phyloP scores from a whole-genome alignment of 768 basidiomycete genomes.

The Lyophyllum decastes region DNA sequence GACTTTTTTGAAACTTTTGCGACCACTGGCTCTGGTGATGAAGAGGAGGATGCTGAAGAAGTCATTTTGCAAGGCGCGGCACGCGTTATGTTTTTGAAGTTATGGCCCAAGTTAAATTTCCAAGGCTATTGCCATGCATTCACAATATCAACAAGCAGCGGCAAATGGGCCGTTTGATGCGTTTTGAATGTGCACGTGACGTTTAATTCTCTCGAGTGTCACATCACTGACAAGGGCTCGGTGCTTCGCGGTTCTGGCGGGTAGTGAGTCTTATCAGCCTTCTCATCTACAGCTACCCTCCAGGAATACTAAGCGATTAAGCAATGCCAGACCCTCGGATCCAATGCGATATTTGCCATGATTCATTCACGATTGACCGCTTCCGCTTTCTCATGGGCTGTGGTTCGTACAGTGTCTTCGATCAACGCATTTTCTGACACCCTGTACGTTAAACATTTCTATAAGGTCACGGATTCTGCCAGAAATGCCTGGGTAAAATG shows the following conservation, averaged over 20 bases:
- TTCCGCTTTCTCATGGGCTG: slow-evolving; percentile 14
- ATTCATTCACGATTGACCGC: slow-evolving; percentile 4
- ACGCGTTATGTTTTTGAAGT: too few relatives aligned
- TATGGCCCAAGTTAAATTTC: too few relatives aligned
- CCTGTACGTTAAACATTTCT: not conserved
- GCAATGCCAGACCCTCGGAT: not conserved
- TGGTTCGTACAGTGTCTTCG: slow-evolving; percentile 5
- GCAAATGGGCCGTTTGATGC: not conserved
- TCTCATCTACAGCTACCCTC: too few relatives aligned
- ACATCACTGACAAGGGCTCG: not conserved
- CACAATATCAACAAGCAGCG: not conserved
- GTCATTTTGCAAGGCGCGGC: not conserved
- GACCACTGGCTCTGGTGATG: slow-evolving; percentile 12
- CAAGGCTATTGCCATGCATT: not conserved
- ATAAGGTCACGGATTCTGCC: slow-evolving; percentile 19
- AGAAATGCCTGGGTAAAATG: not conserved
- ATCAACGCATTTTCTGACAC: not conserved
- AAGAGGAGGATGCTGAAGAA: slow-evolving; percentile 15
- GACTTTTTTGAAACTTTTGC: not conserved
- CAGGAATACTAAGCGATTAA: too few relatives aligned
- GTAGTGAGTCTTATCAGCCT: too few relatives aligned
- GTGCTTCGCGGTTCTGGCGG: too few relatives aligned
- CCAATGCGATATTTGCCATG: slow-evolving; percentile 14
- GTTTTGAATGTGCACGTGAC: not conserved
- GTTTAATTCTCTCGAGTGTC: not conserved